These are phyloP conservation scores for Vitis rotundifolia DNA, from an alignment of 164 flowering plant genomes.

Conservation along the genomic window DNA sequence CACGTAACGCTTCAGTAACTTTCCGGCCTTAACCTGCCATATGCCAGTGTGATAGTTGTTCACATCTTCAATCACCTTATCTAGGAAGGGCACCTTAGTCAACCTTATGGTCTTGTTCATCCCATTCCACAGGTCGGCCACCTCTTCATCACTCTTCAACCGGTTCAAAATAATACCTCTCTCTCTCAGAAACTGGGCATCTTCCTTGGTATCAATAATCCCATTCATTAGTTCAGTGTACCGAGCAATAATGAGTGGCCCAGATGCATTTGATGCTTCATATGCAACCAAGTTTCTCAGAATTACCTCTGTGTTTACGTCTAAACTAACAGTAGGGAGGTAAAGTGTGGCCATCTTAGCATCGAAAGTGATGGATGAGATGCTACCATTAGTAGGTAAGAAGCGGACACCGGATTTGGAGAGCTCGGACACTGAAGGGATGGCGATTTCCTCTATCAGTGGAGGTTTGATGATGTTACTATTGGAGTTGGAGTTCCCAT, in stretches of 20 bases:
- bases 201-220: conserved; percentile 40
- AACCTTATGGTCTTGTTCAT: conserved; percentile 14
- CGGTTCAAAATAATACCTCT: conserved; percentile 17
- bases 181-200: conserved; percentile 25
- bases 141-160: conserved; percentile 32
- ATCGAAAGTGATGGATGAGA: conserved; percentile 39
- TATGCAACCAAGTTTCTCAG: conserved; percentile 70
- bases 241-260: conserved; percentile 61
- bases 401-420: conserved; percentile 33
- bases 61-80: conserved; percentile 63
- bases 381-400: conserved; percentile 24
- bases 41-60: conserved; percentile 47
- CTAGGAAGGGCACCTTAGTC: conserved; percentile 56
- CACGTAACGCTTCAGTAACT: conserved; percentile 39
- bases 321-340: conserved; percentile 44
- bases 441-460: conserved; percentile 44
- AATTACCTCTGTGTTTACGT: conserved; percentile 48
- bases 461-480: conserved; percentile 28
- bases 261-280: conserved; percentile 50
- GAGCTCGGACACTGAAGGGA: conserved; percentile 50
- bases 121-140: conserved; percentile 7
- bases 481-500: conserved; percentile 1
- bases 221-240: conserved; percentile 77
- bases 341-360: conserved; percentile 17
- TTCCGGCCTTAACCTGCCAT: conserved; percentile 49